Conservation (phyloP, 495 filamentous ascomycete species). For the Podospora comata region DNA sequence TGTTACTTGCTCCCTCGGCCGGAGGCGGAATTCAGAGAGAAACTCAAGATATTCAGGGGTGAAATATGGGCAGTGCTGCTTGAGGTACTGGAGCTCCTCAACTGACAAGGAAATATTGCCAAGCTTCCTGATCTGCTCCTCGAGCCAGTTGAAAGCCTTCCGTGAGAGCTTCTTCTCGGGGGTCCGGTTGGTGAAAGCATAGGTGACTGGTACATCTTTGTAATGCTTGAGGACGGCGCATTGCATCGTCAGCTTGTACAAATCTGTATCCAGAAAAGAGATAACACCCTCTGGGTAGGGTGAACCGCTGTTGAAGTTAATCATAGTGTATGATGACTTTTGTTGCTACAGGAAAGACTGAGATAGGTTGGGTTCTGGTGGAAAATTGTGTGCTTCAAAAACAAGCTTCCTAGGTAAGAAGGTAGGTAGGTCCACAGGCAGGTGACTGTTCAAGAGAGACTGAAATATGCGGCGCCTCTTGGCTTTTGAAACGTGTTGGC, state of each 20-base stretch:
- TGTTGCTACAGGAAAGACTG: background rate
- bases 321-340: slow-evolving; percentile 17
- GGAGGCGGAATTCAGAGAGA: slow-evolving; percentile 74
- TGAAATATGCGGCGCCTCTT: slow-evolving; percentile 3
- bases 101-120: slow-evolving; percentile 69
- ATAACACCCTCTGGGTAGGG: slow-evolving; percentile 67
- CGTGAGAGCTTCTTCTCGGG: slow-evolving; percentile 86
- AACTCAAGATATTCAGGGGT: slow-evolving; percentile 72
- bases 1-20: slow-evolving; percentile 73
- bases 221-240: slow-evolving; percentile 91
- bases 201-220: slow-evolving; percentile 78
- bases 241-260: slow-evolving; percentile 99
- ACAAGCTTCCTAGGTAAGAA: background rate
- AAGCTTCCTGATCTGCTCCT: slow-evolving; percentile 76
- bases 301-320: slow-evolving; percentile 57
- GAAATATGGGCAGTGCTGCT: slow-evolving; percentile 76
- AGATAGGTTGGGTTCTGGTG: background rate
- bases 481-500: background rate
- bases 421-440: background rate
- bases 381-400: background rate
- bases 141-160: slow-evolving; percentile 79
- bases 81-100: slow-evolving; percentile 78
- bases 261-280: slow-evolving; percentile 92
- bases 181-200: slow-evolving; percentile 92
- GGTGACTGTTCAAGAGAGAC: background rate